Base-by-base conservation (phyloP, 805 yeast species). In the Pichia manshurica region DNA sequence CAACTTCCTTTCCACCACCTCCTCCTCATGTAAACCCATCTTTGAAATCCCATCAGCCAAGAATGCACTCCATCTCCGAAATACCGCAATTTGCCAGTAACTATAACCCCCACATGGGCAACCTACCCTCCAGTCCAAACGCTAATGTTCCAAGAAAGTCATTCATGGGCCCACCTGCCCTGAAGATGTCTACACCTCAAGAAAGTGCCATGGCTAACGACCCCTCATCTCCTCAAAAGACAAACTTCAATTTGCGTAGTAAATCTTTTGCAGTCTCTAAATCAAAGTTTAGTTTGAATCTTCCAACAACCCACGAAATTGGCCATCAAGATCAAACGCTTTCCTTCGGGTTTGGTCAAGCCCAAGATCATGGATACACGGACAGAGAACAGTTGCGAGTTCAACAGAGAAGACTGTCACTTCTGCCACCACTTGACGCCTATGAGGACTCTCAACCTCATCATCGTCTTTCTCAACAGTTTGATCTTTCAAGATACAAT, bases 241-340 rank as follows among this genome's bases (percentile, higher is more conserved):
- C 36, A 29, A 21, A 34, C 21, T 15, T 13, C 9, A 35, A 19
- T 28, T 2, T 13, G 15, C 42, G 45, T 21, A 48, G 45, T 36
- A 44, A 40, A 22, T 48, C 51, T 20, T 35, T 48, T 39, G 51
- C 48, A 13, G 23, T 41, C 5, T 52, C 51, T 13, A 56, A 55
- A 37, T 37, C 54, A 10, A 45, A 52, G 9, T 58, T 52, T 42
- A 54, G 53, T 25, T 41, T 53, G 23, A 50, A 56, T 7, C 49
- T 62, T 8, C 61, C 66, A 17, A 61, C 63, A 2, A 62, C 66
- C 1, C 62, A 53, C 42, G 66, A 62, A 43, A 35, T 54, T 10
- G 7, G 21, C 2, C 17, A n/a, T 17, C 16, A 39, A 16, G 16
- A 28, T 17, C 34, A 39, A n/a, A 8, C 19, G 15, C 42, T 34